Evolutionary conservation across 139 green algal genomes (phyloP), one percentile per base, ranked within the genome.

Genomic region (Diplosphaera chodatii): DNA sequence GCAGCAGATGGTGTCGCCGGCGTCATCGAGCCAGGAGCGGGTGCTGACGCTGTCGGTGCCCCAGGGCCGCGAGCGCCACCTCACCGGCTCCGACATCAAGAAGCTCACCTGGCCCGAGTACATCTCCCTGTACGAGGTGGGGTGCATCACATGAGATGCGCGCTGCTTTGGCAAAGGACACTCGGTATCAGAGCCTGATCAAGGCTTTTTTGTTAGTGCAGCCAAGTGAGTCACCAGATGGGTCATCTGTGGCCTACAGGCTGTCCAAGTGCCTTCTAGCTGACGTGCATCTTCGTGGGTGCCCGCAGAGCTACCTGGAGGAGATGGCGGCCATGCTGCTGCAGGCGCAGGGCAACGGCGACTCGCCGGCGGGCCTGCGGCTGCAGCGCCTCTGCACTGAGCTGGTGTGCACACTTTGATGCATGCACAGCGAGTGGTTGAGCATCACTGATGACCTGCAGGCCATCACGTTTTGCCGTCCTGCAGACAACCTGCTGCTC

Each of bases 401-500:
- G 48, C 18, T 59, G 48, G 48, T 59, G 48, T 4, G 48, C 48
- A 48, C 37, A 8, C 37, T 48, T 3, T 25, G 16, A 59, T 59
- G 48, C 16, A 10, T 59, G 48, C 48, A 3, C 48, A n/a, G 13
- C 18, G 10, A 25, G 37, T 10, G 8, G n/a, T n/a, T n/a, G n/a
- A n/a, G n/a, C n/a, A n/a, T n/a, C n/a, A n/a, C n/a, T n/a, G n/a
- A n/a, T n/a, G n/a, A n/a, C n/a, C n/a, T n/a, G n/a, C n/a, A n/a
- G n/a, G n/a, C n/a, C n/a, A n/a, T n/a, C n/a, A n/a, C n/a, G n/a
- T n/a, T n/a, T n/a, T n/a, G n/a, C n/a, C n/a, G n/a, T n/a, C n/a
- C n/a, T n/a, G n/a, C n/a, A n/a, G n/a, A n/a, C n/a, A n/a, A 80
- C 68, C 16, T 77, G 59, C 68, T 80, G 29, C n/a, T 69, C 74